phyloP scores from a whole-genome alignment of 371 early-diverging fungal genomes.

The Apophysomyces variabilis region DNA sequence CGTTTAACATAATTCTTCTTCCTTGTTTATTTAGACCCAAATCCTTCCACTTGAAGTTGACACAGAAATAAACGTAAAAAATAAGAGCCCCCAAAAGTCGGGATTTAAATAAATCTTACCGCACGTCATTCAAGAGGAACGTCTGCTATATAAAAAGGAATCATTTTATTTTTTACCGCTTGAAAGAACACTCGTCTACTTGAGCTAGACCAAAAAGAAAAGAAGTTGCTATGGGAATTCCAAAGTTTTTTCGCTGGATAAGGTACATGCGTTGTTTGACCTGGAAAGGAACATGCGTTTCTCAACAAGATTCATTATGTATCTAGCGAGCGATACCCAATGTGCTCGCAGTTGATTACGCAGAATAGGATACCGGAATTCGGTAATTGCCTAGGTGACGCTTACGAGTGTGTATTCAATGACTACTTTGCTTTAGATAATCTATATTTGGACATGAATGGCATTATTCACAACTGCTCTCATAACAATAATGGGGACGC shows the following conservation, averaged over 20 bases:
- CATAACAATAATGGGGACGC: constrained; percentile 90
- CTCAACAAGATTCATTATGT: neutral
- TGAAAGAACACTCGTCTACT: neutral
- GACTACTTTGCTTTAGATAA: constrained; percentile 60
- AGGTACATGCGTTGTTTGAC: constrained; percentile 39
- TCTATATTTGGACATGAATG: constrained; percentile 99
- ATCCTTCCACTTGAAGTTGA: constrained; percentile 53
- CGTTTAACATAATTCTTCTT: too few species aligned
- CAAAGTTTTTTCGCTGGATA: constrained; percentile 94
- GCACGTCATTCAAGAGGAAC: neutral
- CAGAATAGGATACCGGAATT: constrained; percentile 94
- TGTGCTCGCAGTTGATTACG: constrained; percentile 85
- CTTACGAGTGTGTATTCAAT: neutral
- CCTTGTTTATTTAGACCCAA: constrained; percentile 39
- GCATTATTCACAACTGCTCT: constrained; percentile 98
- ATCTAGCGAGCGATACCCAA: constrained; percentile 93
- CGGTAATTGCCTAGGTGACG: constrained; percentile 59
- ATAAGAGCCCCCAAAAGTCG: neutral
- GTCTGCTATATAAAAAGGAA: neutral
- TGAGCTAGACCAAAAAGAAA: neutral
- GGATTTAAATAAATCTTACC: neutral
- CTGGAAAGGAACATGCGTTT: neutral
- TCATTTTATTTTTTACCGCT: neutral
- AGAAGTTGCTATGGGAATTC: constrained; percentile 73
- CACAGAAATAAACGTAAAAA: constrained; percentile 29